A percentile compares a stretch with the other conserved stretches of the same genome.
Conservation (phyloP, 257 asterid species). For the Scutellaria galericulata region DNA sequence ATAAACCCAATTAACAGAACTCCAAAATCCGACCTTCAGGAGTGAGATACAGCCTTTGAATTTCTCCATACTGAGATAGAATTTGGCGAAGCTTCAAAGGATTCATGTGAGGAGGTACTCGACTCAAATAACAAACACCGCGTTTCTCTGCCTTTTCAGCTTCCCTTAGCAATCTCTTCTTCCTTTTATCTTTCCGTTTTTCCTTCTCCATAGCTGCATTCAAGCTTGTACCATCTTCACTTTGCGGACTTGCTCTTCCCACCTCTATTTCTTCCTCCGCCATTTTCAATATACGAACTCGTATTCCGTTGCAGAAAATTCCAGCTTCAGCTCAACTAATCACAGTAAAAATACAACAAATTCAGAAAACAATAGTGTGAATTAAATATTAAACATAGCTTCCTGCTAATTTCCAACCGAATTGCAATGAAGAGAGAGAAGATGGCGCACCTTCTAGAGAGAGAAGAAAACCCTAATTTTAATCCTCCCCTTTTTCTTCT, state of each 20-base stretch:
- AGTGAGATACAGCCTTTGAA: conserved; percentile 75
- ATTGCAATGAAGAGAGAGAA: not conserved
- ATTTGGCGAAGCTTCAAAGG: conserved; percentile 75
- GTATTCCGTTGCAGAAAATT: not conserved
- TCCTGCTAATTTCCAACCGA: not conserved
- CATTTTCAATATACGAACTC: conserved; percentile 38
- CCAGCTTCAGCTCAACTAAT: conserved; percentile 3
- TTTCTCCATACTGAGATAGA: conserved; percentile 75
- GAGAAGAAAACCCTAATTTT: conserved; percentile 32
- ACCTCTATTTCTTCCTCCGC: conserved; percentile 51
- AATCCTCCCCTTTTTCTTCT: not conserved
- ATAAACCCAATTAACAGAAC: not conserved
- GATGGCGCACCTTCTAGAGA: not conserved
- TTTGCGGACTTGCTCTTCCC: conserved; percentile 26
- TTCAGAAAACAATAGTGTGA: not conserved
- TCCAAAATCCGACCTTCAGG: conserved; percentile 63
- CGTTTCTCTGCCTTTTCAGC: conserved; percentile 61
- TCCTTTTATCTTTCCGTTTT: conserved; percentile 52
- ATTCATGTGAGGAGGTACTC: conserved; percentile 91
- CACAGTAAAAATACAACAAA: conserved; percentile 3
- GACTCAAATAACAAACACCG: conserved; percentile 85
- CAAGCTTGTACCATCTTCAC: conserved; percentile 35
- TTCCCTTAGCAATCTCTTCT: conserved; percentile 50
- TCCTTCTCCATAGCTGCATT: conserved; percentile 33
- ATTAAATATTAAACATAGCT: not conserved